Conservation (phyloP, 2,329 filamentous ascomycete species). For the Botrytis hyacinthi region DNA sequence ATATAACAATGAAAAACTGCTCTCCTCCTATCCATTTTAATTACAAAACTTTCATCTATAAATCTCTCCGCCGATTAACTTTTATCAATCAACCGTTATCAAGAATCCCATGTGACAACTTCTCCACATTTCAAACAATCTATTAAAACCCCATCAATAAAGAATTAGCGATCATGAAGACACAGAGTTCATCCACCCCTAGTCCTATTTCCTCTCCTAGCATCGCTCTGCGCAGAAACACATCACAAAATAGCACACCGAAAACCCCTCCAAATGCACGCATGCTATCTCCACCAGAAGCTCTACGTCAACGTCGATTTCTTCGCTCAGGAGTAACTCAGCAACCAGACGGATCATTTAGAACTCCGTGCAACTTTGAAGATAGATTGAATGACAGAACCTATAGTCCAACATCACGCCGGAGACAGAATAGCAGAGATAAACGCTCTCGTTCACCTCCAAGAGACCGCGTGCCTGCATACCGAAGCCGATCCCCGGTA, state of each 20-base stretch:
- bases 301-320: not conserved
- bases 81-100: not conserved
- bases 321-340: not conserved
- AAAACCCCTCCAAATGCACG: not conserved
- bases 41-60: not conserved
- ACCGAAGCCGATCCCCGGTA: not conserved
- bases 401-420: rapidly evolving
- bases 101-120: rapidly evolving
- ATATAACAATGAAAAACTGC: not conserved
- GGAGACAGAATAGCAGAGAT: rapidly evolving
- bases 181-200: not conserved
- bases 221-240: rapidly evolving
- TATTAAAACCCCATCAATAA: not conserved
- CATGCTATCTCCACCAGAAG: not conserved
- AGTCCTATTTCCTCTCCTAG: not conserved
- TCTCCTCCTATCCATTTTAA: too few species aligned
- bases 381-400: rapidly evolving
- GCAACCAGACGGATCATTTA: not conserved
- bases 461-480: not conserved
- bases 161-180: too few species aligned
- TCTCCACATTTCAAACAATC: not conserved
- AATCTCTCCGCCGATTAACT: not conserved
- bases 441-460: not conserved
- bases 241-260: rapidly evolving
- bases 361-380: rapidly evolving